phyloP scores from a whole-genome alignment of 371 early-diverging fungal species.

The Haplosporangium sp. region DNA sequence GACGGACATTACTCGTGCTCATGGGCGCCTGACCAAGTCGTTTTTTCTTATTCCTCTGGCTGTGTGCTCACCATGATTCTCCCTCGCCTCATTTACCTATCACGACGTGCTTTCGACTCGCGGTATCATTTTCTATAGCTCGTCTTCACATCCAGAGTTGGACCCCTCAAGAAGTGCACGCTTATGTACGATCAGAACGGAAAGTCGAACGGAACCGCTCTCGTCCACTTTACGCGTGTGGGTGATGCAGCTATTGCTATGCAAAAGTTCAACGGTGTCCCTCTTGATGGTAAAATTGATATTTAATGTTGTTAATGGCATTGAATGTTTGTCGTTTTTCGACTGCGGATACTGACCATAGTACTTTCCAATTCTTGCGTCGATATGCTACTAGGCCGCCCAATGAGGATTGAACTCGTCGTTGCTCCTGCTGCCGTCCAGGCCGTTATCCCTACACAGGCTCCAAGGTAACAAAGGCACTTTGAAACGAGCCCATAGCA shows the following conservation, averaged over 20 bases:
- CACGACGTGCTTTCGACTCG: no score
- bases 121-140: slow-evolving; percentile 22
- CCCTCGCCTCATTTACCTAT: background rate
- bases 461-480: slow-evolving; percentile 28
- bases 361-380: background rate
- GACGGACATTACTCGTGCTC: no score
- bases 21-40: no score
- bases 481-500: background rate
- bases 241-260: slow-evolving; percentile 70
- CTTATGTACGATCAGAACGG: slow-evolving; percentile 78
- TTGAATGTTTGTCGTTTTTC: no score
- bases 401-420: slow-evolving; percentile 80
- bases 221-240: slow-evolving; percentile 68
- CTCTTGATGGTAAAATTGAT: slow-evolving; percentile 67
- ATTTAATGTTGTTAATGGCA: no score
- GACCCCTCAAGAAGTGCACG: slow-evolving; percentile 74
- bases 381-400: slow-evolving; percentile 49
- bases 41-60: background rate
- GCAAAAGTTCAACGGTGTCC: slow-evolving; percentile 74
- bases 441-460: slow-evolving; percentile 25
- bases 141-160: slow-evolving; percentile 61
- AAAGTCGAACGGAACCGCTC: slow-evolving; percentile 77
- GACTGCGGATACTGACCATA: background rate
- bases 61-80: background rate
- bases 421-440: slow-evolving; percentile 62